Conservation (phyloP, 1,284 basidiomycete species). For the Ceratobasidium sp. region DNA sequence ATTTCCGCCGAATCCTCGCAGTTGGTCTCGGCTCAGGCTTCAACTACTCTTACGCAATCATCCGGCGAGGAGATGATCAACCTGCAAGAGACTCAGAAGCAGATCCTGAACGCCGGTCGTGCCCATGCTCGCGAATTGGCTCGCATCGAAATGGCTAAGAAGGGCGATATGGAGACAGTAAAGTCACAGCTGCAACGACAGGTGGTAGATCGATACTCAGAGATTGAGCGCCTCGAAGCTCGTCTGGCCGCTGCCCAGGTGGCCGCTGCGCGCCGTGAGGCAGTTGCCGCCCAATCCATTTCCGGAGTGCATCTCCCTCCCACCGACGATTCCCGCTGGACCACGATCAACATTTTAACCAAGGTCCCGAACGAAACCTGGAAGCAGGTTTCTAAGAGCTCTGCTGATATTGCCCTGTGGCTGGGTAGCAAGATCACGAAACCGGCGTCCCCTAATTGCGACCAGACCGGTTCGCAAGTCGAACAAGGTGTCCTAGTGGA, state of each 20-base stretch:
- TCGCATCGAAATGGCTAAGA: neutral
- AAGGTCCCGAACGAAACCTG: neutral
- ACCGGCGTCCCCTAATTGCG: neutral
- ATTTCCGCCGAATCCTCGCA: neutral
- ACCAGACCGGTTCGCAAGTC: neutral
- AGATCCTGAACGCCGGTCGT: neutral
- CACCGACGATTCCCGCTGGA: slow-evolving; percentile 3
- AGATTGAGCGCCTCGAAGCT: neutral
- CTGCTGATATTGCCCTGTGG: neutral
- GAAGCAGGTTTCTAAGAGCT: neutral
- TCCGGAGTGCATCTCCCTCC: neutral
- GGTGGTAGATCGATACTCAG: neutral
- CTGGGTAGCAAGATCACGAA: neutral
- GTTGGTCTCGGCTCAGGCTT: neutral
- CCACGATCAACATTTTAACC: neutral
- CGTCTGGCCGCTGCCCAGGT: neutral
- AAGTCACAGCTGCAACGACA: neutral
- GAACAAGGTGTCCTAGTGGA: neutral
- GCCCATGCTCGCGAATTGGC: neutral
- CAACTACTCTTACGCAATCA: neutral
- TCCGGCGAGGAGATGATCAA: neutral
- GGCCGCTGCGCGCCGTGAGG: neutral
- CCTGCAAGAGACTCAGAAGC: neutral
- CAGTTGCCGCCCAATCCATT: neutral
- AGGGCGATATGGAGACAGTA: neutral